Evolutionary conservation across 495 filamentous ascomycete genomes (phyloP).

Genomic region (Parathielavia appendiculata): DNA sequence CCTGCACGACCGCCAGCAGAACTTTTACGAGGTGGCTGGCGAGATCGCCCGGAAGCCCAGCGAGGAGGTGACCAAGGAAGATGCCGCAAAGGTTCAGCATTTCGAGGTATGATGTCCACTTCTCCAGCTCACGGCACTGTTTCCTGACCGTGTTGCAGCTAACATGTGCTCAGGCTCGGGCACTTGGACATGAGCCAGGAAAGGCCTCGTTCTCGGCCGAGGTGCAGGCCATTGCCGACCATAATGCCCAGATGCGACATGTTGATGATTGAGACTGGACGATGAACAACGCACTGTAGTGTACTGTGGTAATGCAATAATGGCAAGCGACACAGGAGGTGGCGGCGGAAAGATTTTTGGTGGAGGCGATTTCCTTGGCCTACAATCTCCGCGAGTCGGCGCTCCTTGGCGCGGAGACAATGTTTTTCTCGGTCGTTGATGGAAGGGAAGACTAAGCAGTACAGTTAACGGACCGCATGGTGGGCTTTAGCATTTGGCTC

Average conservation of each 20-base stretch:
- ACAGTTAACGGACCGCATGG: constrained; percentile 65
- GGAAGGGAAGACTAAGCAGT: constrained; percentile 51
- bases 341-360: too few species aligned
- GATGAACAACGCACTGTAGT: too few species aligned
- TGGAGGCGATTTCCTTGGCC: constrained; percentile 61
- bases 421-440: constrained; percentile 71
- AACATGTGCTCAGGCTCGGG: constrained; percentile 21
- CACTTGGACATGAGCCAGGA: constrained; percentile 21
- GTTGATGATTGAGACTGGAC: background rate
- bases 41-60: constrained; percentile 31
- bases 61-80: constrained; percentile 27
- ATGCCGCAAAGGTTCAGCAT: constrained; percentile 28
- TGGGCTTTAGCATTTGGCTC: constrained; percentile 54
- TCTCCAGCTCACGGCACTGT: background rate
- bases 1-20: constrained; percentile 31
- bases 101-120: constrained; percentile 25
- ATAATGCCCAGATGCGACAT: constrained; percentile 15
- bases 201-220: constrained; percentile 29
- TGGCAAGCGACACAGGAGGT: too few species aligned
- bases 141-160: background rate
- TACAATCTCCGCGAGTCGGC: constrained; percentile 70
- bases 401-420: constrained; percentile 34
- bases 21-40: constrained; percentile 28
- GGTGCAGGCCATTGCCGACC: constrained; percentile 32
- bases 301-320: too few species aligned